Base-by-base conservation (phyloP, 2,329 filamentous ascomycete genomes). In the Paraconiothyrium brasiliense region DNA sequence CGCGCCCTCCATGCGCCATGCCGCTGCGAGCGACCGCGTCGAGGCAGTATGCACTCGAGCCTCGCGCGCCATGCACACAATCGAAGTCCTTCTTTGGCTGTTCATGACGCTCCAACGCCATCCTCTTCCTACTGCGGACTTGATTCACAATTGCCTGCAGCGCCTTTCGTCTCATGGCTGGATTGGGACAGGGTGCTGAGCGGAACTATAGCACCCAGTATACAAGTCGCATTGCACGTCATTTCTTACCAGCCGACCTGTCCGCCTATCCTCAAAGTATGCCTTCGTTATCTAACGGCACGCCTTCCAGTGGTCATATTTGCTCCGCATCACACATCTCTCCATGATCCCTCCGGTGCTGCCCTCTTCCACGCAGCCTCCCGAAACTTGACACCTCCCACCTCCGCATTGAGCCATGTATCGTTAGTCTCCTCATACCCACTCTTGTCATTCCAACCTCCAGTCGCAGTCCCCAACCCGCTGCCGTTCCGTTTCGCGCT, bases 21-120 rank as follows among this genome's bases (percentile, higher is more conserved):
- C 68, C 59, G 55, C 57, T 57, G 44, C 54, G 34, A 37, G 57
- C 32, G 50, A 67, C 62, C 70, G 69, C 68, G 70, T 67, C 62
- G 68, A 71, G 67, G 67, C 71, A 65, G 54, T 54, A 67, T 69
- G 67, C 67, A 73, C 68, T 57, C 61, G 66, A 73, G 60, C 51
- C 58, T 59, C 59, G 49, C 32, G n/a, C 27, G 48, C 46, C 44
- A 65, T 66, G 58, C 59, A 62, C 49, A 14, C 30, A 44, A 57
- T 34, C 55, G 44, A 52, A 48, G 32, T 32, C n/a, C 54, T 60
- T 49, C 55, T 59, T 61, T 63, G 61, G 63, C 48, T 48, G 27
- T 14, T 32, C 46, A 14, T 30, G 46, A 11, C 27, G 22, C 7
- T 48, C 46, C 1, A 30, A 13, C 27, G 22, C 11, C 3, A 30